Evolutionary conservation across 192 early-diverging fungal species (phyloP), one percentile per base, ranked within the genome.

Genomic region (Paraglomus brasilianum): DNA sequence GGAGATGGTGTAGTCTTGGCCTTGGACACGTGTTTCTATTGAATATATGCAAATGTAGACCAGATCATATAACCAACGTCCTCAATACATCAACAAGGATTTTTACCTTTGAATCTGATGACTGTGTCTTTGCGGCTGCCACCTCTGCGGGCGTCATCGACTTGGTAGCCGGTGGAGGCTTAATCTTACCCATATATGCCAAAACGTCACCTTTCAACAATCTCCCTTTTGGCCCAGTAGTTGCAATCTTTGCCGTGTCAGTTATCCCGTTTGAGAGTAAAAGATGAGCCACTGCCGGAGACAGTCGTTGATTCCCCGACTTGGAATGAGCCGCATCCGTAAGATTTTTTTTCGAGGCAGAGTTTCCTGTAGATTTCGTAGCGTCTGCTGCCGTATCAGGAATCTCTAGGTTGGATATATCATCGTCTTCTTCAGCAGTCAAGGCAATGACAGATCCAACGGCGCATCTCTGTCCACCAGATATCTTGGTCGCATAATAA

Each of bases 381-480:
- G 66, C 36, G 5, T 58, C 47, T 59, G 73, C 49, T 45, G 61
- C 43, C 70, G 52, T 72, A 64, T 81, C 77, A 61, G 83, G 91
- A 58, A 89, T 75, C 30, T 88, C 87, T 58, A 98, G 88, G 69
- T 88, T 88, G 14, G 81, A 76, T 30, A 95, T 78, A 72, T 94
- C 93, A 65, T 92, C 94, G 65, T 92, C 91, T 66, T 93, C 92
- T 77, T 96, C 94, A 9, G 90, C 92, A 62, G 96, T 72, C 71
- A 98, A 78, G 49, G 87, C 92, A 74, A 98, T 89, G 5, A 89
- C 77, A 58, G 85, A 82, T 62, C 85, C 91, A 30, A 96, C 93
- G 39, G 83, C 39, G 11, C 91, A 89, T 71, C 93, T 91, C 75
- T 91, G 82, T 48, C 81, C 81, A 38, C 89, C 87, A 8, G 75